These are phyloP conservation scores for Solanum corneliomulleri DNA, from an alignment of 257 asterid species.

Conservation along the genomic window DNA sequence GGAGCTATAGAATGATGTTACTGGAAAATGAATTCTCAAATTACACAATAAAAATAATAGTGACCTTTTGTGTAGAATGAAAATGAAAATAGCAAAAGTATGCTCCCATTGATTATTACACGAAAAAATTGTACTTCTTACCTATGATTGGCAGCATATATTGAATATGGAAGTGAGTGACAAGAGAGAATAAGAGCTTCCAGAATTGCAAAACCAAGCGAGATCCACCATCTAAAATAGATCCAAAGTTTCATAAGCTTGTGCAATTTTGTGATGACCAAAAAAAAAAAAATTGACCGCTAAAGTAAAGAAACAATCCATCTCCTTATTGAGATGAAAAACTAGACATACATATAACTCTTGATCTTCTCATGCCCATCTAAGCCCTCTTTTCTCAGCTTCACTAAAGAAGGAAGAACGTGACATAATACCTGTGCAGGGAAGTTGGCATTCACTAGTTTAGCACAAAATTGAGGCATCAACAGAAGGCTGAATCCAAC, in stretches of 20 bases:
- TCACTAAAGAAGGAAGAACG: constrained; percentile 79
- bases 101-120: background rate
- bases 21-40: background rate
- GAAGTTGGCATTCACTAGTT: background rate
- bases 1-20: background rate
- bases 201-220: constrained; percentile 75
- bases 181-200: constrained; percentile 72
- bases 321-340: constrained; percentile 74
- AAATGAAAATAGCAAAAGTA: background rate
- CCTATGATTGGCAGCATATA: constrained; percentile 90
- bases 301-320: constrained; percentile 17
- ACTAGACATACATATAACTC: constrained; percentile 97
- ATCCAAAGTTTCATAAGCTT: constrained; percentile 8
- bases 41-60: background rate
- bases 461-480: background rate
- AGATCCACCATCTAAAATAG: constrained; percentile 92
- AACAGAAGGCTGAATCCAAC: background rate
- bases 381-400: constrained; percentile 98
- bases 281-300: constrained; percentile 6
- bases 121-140: constrained; percentile 2
- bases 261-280: background rate
- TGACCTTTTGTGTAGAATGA: background rate
- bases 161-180: constrained; percentile 89
- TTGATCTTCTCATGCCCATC: constrained; percentile 99
- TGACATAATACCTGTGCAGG: constrained; percentile 70